Base-by-base conservation (phyloP, 371 early-diverging fungal genomes). In the Entomophthora muscae region DNA sequence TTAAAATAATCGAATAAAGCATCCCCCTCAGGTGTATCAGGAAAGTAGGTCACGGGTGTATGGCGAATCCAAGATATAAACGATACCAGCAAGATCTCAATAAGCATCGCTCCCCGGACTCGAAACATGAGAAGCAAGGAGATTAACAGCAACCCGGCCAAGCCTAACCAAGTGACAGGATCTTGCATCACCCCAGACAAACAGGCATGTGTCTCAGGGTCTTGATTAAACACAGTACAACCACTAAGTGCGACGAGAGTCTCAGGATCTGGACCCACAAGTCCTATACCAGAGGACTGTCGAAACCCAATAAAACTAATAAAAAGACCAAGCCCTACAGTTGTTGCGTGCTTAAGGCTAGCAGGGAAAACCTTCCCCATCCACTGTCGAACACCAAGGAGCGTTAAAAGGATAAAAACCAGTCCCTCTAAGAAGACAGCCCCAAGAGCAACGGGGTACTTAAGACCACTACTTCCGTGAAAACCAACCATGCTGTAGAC, bases 401-500 rank as follows among this genome's bases (percentile, higher is more conserved):
- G 70, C 1, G 88, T 81, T 3, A 89, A 75, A 1, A 82, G 59
- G 58, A 87, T 70, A 64, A 88, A 89, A 52, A 88, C 75, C 31
- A 88, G 65, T 2, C 88, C 88, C 72, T 89, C 90, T 61, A 89
- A 78, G 63, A 85, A 83, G 58, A 89, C 86, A 23, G 88, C 88
- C n/a, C 84, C 80, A 30, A 89, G 68, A 3, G 87, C 88, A 21
- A 81, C 83, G 63, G 79, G 66, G 66, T 83, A 89, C 2, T 71
- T 63, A 27, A 89, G 76, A 55, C 79, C 82, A 53, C 84, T 83
- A 31, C 79, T 71, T 0, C 89, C 88, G 61, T 84, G 86, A 66
- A 74, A 85, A 5, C 88, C 89, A 27, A 89, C 86, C 7, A 87
- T 84, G 0, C 80, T 85, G 66, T 86, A 88, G 0, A 87, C 81